These are phyloP conservation scores for Zygotorulaspora florentina DNA, from an alignment of 805 yeast species.

Conservation along the genomic window DNA sequence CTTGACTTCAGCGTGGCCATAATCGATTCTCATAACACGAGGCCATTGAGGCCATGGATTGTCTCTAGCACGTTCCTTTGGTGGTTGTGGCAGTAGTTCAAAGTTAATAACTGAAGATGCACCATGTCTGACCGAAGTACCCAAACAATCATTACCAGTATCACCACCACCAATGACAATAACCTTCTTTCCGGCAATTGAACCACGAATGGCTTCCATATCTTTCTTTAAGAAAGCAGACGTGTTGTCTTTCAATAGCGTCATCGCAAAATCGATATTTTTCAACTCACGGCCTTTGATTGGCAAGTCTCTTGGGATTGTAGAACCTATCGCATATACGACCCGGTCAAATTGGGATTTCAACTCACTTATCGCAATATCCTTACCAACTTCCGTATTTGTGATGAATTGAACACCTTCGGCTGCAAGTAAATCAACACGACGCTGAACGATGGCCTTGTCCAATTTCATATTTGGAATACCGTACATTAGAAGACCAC, in stretches of 20 bases:
- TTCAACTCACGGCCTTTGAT: constrained; percentile 91
- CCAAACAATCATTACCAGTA: constrained; percentile 98
- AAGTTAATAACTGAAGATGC: constrained; percentile 92
- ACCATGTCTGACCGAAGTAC: constrained; percentile 95
- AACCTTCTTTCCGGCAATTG: constrained; percentile 80
- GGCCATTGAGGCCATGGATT: constrained; percentile 99
- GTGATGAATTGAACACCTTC: constrained; percentile 83
- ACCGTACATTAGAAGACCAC: constrained; percentile 98
- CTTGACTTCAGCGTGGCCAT: constrained; percentile 93
- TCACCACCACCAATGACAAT: constrained; percentile 99
- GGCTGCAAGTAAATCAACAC: constrained; percentile 83
- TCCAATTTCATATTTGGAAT: constrained; percentile 98
- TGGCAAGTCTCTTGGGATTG: constrained; percentile 91
- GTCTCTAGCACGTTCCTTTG: constrained; percentile 79
- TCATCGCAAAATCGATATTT: constrained; percentile 94
- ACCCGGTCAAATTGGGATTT: constrained; percentile 72
- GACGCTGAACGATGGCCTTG: constrained; percentile 86
- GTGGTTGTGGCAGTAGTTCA: constrained; percentile 91
- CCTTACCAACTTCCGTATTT: constrained; percentile 80
- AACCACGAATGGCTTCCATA: constrained; percentile 68
- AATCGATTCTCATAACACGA: constrained; percentile 92
- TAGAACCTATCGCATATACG: constrained; percentile 87
- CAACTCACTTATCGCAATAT: constrained; percentile 65
- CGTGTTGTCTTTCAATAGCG: constrained; percentile 81
- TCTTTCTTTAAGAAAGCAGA: constrained; percentile 79